Evolutionary conservation across 495 filamentous ascomycete species (phyloP).

Genomic region (Penicillium turbatum): DNA sequence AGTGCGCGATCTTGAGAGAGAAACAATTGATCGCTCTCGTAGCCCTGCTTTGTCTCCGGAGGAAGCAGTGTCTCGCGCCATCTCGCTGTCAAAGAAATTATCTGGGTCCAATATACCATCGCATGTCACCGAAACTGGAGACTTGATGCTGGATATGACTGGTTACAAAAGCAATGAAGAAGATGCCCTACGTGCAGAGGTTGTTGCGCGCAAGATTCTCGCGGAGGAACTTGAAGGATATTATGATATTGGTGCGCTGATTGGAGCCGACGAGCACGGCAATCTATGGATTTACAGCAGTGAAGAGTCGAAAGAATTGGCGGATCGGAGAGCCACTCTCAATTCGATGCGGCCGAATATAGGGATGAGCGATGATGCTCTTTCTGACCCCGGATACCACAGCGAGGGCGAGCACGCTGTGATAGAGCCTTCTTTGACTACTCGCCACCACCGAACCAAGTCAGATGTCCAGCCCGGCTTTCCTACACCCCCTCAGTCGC

Average conservation of each 20-base stretch:
- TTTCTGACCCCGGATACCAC: constrained; percentile 91
- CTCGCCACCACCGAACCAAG: constrained; percentile 53
- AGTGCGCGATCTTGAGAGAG: background rate
- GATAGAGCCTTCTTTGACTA: constrained; percentile 28
- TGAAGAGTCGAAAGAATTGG: constrained; percentile 86
- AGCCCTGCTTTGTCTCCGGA: constrained; percentile 76
- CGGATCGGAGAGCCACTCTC: constrained; percentile 50
- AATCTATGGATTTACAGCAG: constrained; percentile 99
- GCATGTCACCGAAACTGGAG: constrained; percentile 86
- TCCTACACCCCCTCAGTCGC: constrained; percentile 73
- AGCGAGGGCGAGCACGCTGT: constrained; percentile 64
- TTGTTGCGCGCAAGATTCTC: constrained; percentile 92
- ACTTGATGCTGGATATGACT: constrained; percentile 97
- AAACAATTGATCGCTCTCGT: constrained; percentile 42
- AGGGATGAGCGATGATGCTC: constrained; percentile 68
- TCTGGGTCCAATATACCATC: constrained; percentile 86
- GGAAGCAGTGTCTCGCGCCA: constrained; percentile 79
- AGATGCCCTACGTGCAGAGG: constrained; percentile 83
- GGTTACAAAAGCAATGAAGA: constrained; percentile 92
- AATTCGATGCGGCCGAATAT: constrained; percentile 50
- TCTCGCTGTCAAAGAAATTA: constrained; percentile 81
- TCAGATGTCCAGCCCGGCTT: constrained; percentile 69
- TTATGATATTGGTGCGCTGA: constrained; percentile 93
- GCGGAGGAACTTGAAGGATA: constrained; percentile 89
- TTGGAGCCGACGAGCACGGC: constrained; percentile 89